Conservation (phyloP, 2,329 filamentous ascomycete genomes). For the Sporothrix phasma region DNA sequence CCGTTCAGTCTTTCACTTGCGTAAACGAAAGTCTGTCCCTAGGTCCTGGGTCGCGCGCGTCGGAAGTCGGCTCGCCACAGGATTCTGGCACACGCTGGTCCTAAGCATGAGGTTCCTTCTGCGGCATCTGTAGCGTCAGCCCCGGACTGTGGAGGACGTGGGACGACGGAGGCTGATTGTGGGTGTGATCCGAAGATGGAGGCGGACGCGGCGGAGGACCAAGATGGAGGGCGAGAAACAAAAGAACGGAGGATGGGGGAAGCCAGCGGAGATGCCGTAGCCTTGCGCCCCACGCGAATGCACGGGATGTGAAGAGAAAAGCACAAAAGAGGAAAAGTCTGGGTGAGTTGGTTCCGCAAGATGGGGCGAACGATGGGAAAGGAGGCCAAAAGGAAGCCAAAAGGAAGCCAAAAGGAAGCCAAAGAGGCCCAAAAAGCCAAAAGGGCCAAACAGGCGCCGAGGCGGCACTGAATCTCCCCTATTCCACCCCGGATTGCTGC, state of each 20-base stretch:
- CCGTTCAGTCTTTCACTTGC: not conserved
- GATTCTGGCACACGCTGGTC: not conserved
- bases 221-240: not conserved
- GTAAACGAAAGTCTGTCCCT: not conserved
- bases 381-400: not conserved
- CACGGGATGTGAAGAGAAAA: not conserved
- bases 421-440: not conserved
- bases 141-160: conserved; percentile 3
- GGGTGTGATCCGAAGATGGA: not conserved
- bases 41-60: not conserved
- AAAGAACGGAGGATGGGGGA: not conserved
- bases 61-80: not conserved
- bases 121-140: not conserved
- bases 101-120: not conserved
- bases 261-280: not conserved
- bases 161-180: not conserved
- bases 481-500: not conserved
- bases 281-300: not conserved
- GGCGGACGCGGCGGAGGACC: not conserved
- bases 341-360: too few relatives aligned
- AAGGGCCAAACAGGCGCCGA: not conserved
- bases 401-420: not conserved
- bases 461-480: not conserved
- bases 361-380: not conserved
- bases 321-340: not conserved